These are phyloP conservation scores for Pistacia integerrima DNA, from an alignment of 345 rosid species.

Conservation along the genomic window DNA sequence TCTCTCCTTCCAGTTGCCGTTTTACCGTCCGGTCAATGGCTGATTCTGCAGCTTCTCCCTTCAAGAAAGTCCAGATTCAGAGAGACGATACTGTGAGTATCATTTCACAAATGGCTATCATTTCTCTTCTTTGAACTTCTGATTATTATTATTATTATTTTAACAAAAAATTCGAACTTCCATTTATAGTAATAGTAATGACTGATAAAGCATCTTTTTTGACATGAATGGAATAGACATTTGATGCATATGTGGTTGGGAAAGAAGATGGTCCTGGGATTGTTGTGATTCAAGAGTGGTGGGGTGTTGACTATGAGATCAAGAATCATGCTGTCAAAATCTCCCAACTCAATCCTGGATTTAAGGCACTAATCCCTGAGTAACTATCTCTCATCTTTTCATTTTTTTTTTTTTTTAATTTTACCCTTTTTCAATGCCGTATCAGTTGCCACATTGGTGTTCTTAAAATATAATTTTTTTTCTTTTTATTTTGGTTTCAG, in stretches of 20 bases:
- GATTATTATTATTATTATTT: neutral
- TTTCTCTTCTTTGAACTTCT: neutral
- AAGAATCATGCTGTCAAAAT: conserved; percentile 89
- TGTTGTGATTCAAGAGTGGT: conserved; percentile 96
- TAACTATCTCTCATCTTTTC: conserved; percentile 25
- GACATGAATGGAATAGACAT: conserved; percentile 46
- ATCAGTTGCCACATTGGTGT: neutral
- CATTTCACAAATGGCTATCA: neutral
- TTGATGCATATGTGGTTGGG: conserved; percentile 92
- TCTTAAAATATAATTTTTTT: neutral
- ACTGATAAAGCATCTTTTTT: too few relatives aligned
- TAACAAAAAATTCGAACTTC: too few relatives aligned
- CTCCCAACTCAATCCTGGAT: conserved; percentile 78
- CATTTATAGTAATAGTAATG: neutral
- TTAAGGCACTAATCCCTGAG: conserved; percentile 92
- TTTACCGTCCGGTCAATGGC: conserved; percentile 72
- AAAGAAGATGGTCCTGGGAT: conserved; percentile 91
- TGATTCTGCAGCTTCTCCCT: conserved; percentile 46
- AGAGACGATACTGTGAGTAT: conserved; percentile 77
- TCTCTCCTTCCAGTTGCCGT: conserved; percentile 28
- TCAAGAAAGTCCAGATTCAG: conserved; percentile 81
- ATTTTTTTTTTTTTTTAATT: neutral
- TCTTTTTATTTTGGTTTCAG: conserved; percentile 30
- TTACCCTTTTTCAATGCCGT: neutral
- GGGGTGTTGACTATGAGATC: conserved; percentile 97